phyloP scores from a whole-genome alignment of 352 stramenopile genomes.

The Saprolegnia parasitica region DNA sequence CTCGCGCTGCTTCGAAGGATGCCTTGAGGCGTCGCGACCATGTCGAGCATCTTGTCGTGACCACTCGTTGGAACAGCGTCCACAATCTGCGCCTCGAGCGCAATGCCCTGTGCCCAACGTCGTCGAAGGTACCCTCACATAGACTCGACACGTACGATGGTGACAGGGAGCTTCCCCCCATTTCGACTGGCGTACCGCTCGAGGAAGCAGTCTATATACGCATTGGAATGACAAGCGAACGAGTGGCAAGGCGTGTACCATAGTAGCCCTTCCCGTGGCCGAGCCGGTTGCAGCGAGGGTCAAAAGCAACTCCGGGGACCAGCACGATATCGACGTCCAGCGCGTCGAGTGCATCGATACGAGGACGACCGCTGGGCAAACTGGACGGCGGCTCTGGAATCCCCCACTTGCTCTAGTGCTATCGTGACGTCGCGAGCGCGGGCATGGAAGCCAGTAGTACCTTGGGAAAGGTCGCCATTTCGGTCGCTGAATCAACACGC shows the following conservation, averaged over 20 bases:
- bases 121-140: neutral
- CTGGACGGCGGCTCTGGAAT: slow-evolving; percentile 71
- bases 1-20: slow-evolving; percentile 33
- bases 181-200: slow-evolving; percentile 44
- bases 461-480: slow-evolving; percentile 80
- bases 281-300: slow-evolving; percentile 63
- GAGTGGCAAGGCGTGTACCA: slow-evolving; percentile 34
- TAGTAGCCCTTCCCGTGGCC: slow-evolving; percentile 88
- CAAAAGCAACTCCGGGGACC: slow-evolving; percentile 78
- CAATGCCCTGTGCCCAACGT: slow-evolving; percentile 53
- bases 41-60: slow-evolving; percentile 63
- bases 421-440: neutral
- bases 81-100: slow-evolving; percentile 53
- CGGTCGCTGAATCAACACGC: slow-evolving; percentile 47
- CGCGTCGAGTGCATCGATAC: slow-evolving; percentile 43
- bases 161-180: slow-evolving; percentile 41
- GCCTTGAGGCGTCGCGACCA: slow-evolving; percentile 60
- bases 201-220: slow-evolving; percentile 59
- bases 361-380: slow-evolving; percentile 28
- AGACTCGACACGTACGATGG: slow-evolving; percentile 43
- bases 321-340: slow-evolving; percentile 74
- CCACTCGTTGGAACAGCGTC: slow-evolving; percentile 52
- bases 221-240: neutral
- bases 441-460: slow-evolving; percentile 30
- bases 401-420: slow-evolving; percentile 76